Conservation (phyloP, 805 yeast genomes). For the Grigorovia jiainica region DNA sequence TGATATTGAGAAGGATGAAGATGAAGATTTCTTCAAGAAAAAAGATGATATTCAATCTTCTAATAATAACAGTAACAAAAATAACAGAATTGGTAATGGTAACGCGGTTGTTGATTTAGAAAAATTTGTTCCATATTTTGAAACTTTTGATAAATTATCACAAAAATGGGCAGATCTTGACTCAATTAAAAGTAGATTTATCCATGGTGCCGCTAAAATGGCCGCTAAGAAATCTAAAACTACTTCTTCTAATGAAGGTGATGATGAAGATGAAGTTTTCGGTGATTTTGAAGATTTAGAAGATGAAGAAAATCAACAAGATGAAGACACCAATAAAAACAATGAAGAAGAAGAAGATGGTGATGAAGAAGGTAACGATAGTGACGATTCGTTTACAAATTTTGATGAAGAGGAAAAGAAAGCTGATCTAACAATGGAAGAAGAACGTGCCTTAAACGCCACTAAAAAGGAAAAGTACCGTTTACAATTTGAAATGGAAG, state of each 20-base stretch:
- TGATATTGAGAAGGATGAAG: conserved; percentile 28
- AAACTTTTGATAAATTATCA: conserved; percentile 25
- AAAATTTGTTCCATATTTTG: conserved; percentile 27
- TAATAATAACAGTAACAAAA: background rate
- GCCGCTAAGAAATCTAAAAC: conserved; percentile 22
- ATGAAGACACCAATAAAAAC: conserved; percentile 7
- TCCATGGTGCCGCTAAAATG: conserved; percentile 24
- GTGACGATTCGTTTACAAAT: conserved; percentile 32
- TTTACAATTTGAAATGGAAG: conserved; percentile 70
- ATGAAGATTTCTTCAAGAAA: conserved; percentile 49
- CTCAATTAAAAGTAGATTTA: conserved; percentile 24
- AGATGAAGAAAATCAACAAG: conserved; percentile 9
- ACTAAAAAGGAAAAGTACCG: conserved; percentile 81
- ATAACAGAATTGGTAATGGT: background rate
- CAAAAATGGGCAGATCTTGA: conserved; percentile 24
- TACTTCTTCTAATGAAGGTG: conserved; percentile 26
- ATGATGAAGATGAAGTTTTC: conserved; percentile 41
- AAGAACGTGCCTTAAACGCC: conserved; percentile 73
- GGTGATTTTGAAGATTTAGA: conserved; percentile 49
- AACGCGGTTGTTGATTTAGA: conserved; percentile 22
- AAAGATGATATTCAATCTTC: conserved; percentile 27
- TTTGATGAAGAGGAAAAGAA: conserved; percentile 33
- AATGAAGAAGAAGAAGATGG: conserved; percentile 9
- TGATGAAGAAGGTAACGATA: conserved; percentile 22
- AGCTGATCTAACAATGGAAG: conserved; percentile 47